A percentile compares a stretch with the other conserved stretches of the same genome.
Conservation (phyloP, 495 filamentous ascomycete genomes). For the Penicillium goetzii region DNA sequence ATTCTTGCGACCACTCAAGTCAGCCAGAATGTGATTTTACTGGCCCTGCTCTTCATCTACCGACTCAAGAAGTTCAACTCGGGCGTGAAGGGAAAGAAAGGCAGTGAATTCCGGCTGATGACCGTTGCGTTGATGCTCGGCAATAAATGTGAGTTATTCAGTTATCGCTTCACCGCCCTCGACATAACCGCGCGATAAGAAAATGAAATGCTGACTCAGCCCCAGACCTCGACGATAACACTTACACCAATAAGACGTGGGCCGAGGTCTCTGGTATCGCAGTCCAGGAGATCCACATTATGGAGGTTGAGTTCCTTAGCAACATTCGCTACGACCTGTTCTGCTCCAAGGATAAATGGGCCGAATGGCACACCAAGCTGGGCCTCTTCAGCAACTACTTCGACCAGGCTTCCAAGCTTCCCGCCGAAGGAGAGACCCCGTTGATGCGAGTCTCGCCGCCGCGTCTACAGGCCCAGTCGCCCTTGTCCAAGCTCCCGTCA, state of each 20-base stretch:
- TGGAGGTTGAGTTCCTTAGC: slow-evolving; percentile 99
- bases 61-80: slow-evolving; percentile 89
- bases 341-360: slow-evolving; percentile 81
- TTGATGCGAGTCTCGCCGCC: slow-evolving; percentile 41
- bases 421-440: slow-evolving; percentile 36
- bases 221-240: slow-evolving; percentile 93
- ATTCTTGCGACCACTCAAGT: slow-evolving; percentile 95
- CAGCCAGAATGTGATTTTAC: slow-evolving; percentile 90
- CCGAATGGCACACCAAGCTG: slow-evolving; percentile 80
- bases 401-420: slow-evolving; percentile 59
- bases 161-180: slow-evolving; percentile 33
- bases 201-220: slow-evolving; percentile 31
- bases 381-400: slow-evolving; percentile 79
- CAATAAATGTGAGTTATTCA: slow-evolving; percentile 79
- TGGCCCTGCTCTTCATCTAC: slow-evolving; percentile 92
- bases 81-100: slow-evolving; percentile 81
- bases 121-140: slow-evolving; percentile 98
- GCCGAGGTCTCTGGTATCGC: slow-evolving; percentile 96
- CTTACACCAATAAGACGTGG: slow-evolving; percentile 99
- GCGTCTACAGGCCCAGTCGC: slow-evolving; percentile 38
- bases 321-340: slow-evolving; percentile 96
- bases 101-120: slow-evolving; percentile 93
- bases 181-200: slow-evolving; percentile 9
- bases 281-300: slow-evolving; percentile 94
- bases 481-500: slow-evolving; percentile 56